phyloP scores from a whole-genome alignment of 805 yeast species.

The Nakazawaea ambrosiae region DNA sequence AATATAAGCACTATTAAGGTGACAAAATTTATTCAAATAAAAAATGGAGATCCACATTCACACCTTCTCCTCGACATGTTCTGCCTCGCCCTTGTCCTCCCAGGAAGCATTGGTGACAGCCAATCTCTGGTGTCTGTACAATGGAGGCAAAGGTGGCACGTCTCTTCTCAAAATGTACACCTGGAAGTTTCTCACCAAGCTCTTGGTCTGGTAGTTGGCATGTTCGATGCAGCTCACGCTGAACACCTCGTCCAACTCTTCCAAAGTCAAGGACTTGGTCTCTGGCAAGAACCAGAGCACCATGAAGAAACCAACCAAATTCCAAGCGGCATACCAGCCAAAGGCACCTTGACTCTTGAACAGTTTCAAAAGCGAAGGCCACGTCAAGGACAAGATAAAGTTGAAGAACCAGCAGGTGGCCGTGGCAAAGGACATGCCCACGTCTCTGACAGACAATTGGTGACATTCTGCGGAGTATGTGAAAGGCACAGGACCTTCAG shows the following conservation, averaged over 20 bases:
- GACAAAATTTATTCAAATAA: too few species aligned
- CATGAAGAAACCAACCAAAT: constrained; percentile 59
- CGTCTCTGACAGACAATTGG: constrained; percentile 71
- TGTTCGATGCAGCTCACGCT: constrained; percentile 50
- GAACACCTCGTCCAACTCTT: constrained; percentile 71
- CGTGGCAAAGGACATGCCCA: constrained; percentile 76
- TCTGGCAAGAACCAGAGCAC: constrained; percentile 70
- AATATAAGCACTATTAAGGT: too few species aligned
- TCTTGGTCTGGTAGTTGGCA: constrained; percentile 39
- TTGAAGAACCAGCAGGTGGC: constrained; percentile 73
- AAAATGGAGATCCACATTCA: too few species aligned
- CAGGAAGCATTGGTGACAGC: constrained; percentile 56
- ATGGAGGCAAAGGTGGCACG: constrained; percentile 44
- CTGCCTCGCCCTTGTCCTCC: constrained; percentile 51
- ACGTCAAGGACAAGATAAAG: constrained; percentile 62
- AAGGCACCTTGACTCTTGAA: constrained; percentile 81
- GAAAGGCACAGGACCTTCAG: constrained; percentile 88
- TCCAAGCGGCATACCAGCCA: constrained; percentile 87
- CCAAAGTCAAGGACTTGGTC: constrained; percentile 65
- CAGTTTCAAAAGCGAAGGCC: constrained; percentile 66
- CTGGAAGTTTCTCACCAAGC: constrained; percentile 36
- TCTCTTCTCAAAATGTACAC: constrained; percentile 40
- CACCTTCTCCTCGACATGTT: constrained; percentile 37
- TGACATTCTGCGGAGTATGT: constrained; percentile 83
- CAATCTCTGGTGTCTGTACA: constrained; percentile 49